Conservation (phyloP, 495 filamentous ascomycete species). For the Penicillium soppii region DNA sequence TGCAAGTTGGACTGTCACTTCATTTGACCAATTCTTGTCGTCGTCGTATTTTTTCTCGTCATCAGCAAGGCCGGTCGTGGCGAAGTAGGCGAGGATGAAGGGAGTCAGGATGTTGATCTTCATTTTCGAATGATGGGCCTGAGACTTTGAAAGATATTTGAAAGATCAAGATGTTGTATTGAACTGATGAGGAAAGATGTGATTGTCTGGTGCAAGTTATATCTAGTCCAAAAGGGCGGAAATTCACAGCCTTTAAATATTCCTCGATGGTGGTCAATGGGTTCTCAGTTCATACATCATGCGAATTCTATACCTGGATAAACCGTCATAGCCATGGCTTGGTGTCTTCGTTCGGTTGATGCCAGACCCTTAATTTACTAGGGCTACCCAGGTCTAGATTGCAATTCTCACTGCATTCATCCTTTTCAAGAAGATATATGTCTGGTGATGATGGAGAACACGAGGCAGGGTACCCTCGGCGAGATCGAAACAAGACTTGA, state of each 20-base stretch:
- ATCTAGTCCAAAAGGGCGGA: too few species aligned
- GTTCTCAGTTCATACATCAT: neutral
- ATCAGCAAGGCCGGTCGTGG: neutral
- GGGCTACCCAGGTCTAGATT: neutral
- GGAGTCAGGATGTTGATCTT: neutral
- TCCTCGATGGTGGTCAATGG: neutral
- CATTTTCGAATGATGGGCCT: too few species aligned
- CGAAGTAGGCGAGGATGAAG: neutral
- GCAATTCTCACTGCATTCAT: neutral
- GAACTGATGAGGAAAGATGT: too few species aligned
- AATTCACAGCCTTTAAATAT: neutral
- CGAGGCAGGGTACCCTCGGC: neutral
- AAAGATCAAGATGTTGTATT: too few species aligned
- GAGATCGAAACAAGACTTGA: neutral
- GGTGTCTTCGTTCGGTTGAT: neutral
- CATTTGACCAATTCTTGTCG: too few species aligned
- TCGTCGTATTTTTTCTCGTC: neutral
- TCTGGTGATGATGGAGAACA: neutral
- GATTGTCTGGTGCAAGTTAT: too few species aligned
- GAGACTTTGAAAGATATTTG: too few species aligned
- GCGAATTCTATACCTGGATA: neutral
- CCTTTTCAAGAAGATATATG: neutral
- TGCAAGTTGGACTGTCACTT: conserved; percentile 20
- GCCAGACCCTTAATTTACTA: neutral
- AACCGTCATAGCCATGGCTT: neutral